phyloP scores from a whole-genome alignment of 148 eudicot genomes.

The Camellia sinensis region DNA sequence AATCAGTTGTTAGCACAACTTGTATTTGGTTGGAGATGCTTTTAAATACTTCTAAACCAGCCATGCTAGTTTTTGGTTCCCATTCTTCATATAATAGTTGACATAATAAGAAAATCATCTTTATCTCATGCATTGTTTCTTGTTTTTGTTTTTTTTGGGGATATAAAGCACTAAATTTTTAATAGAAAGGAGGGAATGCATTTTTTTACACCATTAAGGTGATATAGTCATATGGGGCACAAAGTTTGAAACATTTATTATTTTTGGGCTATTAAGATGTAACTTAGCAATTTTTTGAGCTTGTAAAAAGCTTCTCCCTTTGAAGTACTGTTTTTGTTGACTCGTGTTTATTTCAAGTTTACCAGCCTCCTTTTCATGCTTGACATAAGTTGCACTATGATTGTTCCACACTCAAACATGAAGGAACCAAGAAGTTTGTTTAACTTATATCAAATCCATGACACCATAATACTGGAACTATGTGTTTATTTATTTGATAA shows the following conservation, averaged over 20 bases:
- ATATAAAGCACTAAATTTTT: no score
- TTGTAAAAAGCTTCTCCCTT: neutral
- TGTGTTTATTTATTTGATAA: no score
- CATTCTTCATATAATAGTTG: neutral
- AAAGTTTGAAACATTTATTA: neutral
- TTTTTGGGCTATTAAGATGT: neutral
- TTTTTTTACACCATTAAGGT: neutral
- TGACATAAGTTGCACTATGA: neutral
- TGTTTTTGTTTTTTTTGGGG: neutral
- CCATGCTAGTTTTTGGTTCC: neutral
- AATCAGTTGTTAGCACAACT: neutral
- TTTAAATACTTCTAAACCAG: neutral
- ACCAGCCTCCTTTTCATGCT: neutral
- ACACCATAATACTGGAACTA: neutral
- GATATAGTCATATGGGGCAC: neutral
- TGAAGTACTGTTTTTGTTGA: neutral
- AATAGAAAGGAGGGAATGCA: no score
- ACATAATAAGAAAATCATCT: neutral
- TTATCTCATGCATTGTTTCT: neutral
- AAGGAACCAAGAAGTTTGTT: neutral
- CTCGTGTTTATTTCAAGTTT: neutral
- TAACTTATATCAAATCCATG: neutral
- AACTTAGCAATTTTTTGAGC: neutral
- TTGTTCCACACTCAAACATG: neutral
- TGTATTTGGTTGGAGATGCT: neutral